Evolutionary conservation across 2,329 filamentous ascomycete species (phyloP), one percentile per base, ranked within the genome.

Genomic region (Colletotrichum karsti): DNA sequence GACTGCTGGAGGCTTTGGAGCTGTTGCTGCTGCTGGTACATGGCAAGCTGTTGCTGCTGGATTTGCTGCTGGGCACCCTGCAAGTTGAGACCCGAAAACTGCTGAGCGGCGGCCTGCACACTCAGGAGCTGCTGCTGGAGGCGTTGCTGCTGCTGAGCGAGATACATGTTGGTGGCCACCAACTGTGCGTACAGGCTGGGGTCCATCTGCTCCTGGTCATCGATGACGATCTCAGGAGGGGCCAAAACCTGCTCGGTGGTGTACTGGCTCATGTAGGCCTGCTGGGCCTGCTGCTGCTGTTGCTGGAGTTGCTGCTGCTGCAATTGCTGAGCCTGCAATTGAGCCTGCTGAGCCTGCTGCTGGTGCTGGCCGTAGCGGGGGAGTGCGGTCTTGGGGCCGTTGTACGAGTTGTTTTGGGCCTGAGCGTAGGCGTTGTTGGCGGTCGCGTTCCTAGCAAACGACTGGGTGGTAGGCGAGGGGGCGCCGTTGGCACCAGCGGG

Each of bases 141-240:
- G 71, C 93, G 92, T 82, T 97, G 94, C 82, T 98, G 95, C 81
- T 97, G 95, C 77, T 97, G 94, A 42, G 94, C 94, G 56, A 99
- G 87, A 77, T 97, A 97, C 77, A 96, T 83, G 79, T 98, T 97
- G 75, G 94, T 97, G 64, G 94, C 92, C 76, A 98, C 89, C 71
- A 98, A 86, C 80, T 97, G 94, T 59, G 94, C 93, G 73, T 97
- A 96, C 59, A 97, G 80, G 69, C 89, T 91, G 58, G 95, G 94
- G 75, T 98, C 96, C 83, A 97, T 93, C 73, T 91, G 87, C 69
- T 93, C 88, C 74, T 90, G 87, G 71, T 91, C 89, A 67, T 91
- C 88, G 58, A 96, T 87, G 74, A 93, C 88, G 69, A 98, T 86
- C 75, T 93, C 88, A 5, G 95, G 95, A 69, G 95, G 95, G 8